Evolutionary conservation across 345 rosid genomes (phyloP).

Genomic region (Diplotaxis tenuifolia): DNA sequence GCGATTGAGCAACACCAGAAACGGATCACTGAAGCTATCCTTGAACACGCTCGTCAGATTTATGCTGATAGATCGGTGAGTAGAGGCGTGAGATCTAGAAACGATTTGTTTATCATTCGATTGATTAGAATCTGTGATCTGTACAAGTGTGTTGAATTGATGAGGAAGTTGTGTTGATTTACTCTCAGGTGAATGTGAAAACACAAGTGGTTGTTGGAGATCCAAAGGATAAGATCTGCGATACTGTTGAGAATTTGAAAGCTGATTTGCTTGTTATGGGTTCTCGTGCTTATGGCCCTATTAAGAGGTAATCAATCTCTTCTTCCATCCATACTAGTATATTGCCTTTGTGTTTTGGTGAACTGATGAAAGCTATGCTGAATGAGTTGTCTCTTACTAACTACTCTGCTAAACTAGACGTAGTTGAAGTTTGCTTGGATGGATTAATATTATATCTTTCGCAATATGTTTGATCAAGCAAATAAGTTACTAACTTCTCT

Average conservation of each 20-base stretch:
- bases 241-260: slow-evolving; percentile 53
- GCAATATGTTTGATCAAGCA: too few species aligned
- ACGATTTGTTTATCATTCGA: neutral
- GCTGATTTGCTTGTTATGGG: slow-evolving; percentile 88
- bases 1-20: slow-evolving; percentile 87
- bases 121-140: neutral
- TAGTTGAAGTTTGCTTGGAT: too few species aligned
- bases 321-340: neutral
- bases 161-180: slow-evolving; percentile 2
- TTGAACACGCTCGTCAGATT: slow-evolving; percentile 60
- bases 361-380: neutral
- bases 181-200: slow-evolving; percentile 56
- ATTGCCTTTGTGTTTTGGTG: slow-evolving; percentile 3
- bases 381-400: slow-evolving; percentile 1
- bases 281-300: slow-evolving; percentile 70
- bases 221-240: slow-evolving; percentile 84
- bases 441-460: too few species aligned
- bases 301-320: slow-evolving; percentile 60
- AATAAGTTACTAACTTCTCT: neutral
- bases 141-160: neutral
- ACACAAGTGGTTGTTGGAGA: slow-evolving; percentile 74
- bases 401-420: too few species aligned
- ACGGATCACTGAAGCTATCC: slow-evolving; percentile 60
- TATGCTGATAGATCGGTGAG: slow-evolving; percentile 54
- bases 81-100: neutral